A percentile compares a stretch with the other conserved stretches of the same genome.
Evolutionary conservation across 2,329 filamentous ascomycete genomes (phyloP).

Genomic region (Curvularia sp.): DNA sequence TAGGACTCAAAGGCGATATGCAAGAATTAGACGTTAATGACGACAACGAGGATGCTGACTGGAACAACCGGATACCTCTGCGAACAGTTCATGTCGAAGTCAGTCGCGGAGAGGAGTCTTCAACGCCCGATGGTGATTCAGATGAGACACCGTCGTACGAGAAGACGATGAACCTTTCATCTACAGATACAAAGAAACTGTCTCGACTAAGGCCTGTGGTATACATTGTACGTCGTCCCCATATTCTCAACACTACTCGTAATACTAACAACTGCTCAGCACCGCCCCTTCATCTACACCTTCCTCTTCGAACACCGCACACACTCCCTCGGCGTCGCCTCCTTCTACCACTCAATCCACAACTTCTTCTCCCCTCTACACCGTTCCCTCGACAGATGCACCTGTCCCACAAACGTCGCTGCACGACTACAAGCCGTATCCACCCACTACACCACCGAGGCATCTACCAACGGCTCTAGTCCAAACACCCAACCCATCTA

Average conservation of each 20-base stretch:
- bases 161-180: constrained; percentile 22
- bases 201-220: constrained; percentile 69
- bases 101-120: constrained; percentile 49
- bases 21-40: constrained; percentile 60
- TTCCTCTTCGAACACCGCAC: constrained; percentile 73
- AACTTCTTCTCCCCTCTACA: constrained; percentile 59
- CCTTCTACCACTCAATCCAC: constrained; percentile 60
- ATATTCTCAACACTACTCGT: too few relatives aligned
- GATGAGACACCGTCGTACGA: constrained; percentile 35
- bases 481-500: constrained; percentile 58
- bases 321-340: constrained; percentile 56
- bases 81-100: constrained; percentile 73
- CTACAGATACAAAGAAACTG: constrained; percentile 17
- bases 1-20: constrained; percentile 72
- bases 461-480: constrained; percentile 39
- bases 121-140: constrained; percentile 20
- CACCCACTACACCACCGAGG: constrained; percentile 45
- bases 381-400: constrained; percentile 53
- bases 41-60: constrained; percentile 43
- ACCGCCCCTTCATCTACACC: constrained; percentile 77
- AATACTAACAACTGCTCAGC: constrained; percentile 32
- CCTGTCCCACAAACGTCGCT: constrained; percentile 52
- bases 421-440: constrained; percentile 51
- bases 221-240: constrained; percentile 61
- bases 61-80: constrained; percentile 62